Conservation (phyloP, 805 yeast species). For the Candida incommunis region DNA sequence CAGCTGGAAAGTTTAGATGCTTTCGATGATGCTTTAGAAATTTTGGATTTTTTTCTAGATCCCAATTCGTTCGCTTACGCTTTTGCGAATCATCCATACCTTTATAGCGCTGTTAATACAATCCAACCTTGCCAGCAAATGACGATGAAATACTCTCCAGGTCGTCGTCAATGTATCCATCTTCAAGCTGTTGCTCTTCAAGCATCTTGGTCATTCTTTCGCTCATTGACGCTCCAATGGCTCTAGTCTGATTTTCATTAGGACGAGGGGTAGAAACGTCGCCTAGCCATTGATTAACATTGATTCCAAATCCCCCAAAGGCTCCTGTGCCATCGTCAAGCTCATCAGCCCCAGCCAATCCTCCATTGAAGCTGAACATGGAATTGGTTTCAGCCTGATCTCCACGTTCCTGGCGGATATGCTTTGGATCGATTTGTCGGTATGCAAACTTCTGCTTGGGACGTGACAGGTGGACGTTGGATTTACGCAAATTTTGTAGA, state of each 20-base stretch:
- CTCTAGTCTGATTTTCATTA: neutral
- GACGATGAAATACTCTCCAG: constrained; percentile 11
- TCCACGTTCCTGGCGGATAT: neutral
- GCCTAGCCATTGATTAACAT: constrained; percentile 3
- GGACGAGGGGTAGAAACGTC: constrained; percentile 13
- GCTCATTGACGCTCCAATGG: constrained; percentile 10
- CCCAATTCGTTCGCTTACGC: no score
- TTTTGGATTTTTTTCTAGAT: no score
- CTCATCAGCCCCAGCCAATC: constrained; percentile 2
- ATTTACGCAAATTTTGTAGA: constrained; percentile 60
- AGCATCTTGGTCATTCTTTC: constrained; percentile 11
- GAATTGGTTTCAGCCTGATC: constrained; percentile 1
- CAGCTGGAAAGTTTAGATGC: no score
- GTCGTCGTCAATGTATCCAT: constrained; percentile 17
- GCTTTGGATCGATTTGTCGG: neutral
- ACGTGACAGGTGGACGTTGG: constrained; percentile 20
- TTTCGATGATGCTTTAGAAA: no score
- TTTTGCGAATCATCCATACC: no score
- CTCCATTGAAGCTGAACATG: constrained; percentile 2
- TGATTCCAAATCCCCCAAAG: constrained; percentile 6
- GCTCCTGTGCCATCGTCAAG: constrained; percentile 11
- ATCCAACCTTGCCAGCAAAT: constrained; percentile 12
- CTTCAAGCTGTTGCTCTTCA: constrained; percentile 14
- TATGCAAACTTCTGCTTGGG: neutral
- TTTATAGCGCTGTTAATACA: constrained; percentile 6